Evolutionary conservation across 257 asterid species (phyloP).

Genomic region (Salvia hispanica): DNA sequence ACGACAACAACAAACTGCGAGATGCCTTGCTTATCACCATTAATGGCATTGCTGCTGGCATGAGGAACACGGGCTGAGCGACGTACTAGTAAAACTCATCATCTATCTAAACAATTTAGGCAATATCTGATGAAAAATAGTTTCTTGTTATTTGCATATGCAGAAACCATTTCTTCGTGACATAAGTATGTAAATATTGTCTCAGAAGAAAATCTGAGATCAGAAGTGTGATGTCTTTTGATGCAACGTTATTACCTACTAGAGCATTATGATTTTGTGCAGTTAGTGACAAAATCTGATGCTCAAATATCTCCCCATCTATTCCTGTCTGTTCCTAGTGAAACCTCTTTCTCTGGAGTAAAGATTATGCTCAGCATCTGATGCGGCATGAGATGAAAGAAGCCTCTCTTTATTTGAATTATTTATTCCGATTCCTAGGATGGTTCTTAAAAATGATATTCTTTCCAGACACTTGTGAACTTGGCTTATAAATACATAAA

Average conservation of each 20-base stretch:
- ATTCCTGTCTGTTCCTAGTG: not conserved
- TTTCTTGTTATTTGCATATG: conserved; percentile 17
- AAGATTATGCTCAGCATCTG: conserved; percentile 44
- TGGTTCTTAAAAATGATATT: conserved; percentile 28
- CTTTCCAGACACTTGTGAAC: conserved; percentile 28
- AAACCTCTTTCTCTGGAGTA: conserved; percentile 9
- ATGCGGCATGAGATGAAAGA: conserved; percentile 31
- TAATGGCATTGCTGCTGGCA: conserved; percentile 98
- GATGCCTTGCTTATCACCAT: conserved; percentile 87
- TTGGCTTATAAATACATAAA: conserved; percentile 34
- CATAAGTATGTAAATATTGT: not conserved
- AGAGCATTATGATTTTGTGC: not conserved
- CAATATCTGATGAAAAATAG: not conserved
- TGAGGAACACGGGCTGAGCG: conserved; percentile 86
- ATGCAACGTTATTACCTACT: not conserved
- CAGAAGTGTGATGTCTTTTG: not conserved
- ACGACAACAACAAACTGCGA: conserved; percentile 69
- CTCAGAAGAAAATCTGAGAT: not conserved
- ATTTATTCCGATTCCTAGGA: conserved; percentile 41
- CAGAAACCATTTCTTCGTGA: not conserved
- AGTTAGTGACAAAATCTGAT: not conserved
- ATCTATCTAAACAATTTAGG: not conserved
- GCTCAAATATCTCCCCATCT: conserved; percentile 12
- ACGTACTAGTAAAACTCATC: not conserved
- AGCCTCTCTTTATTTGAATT: conserved; percentile 21